A percentile compares a stretch with the other conserved stretches of the same genome.
Conservation (phyloP, 2,329 filamentous ascomycete genomes). For the Trichoderma sp. region DNA sequence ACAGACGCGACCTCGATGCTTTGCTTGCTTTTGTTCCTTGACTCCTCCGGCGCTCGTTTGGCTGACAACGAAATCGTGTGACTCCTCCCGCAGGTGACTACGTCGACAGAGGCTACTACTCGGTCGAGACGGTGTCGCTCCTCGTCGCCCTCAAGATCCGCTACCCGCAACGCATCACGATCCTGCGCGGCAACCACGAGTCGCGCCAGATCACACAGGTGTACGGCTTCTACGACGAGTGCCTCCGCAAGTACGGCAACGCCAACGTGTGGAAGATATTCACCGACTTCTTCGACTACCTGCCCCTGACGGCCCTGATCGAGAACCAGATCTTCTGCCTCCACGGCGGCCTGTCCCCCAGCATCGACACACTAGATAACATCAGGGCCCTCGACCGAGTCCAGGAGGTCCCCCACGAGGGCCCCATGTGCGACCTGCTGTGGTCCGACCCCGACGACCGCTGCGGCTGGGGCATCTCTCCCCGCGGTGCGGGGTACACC, state of each 20-base stretch:
- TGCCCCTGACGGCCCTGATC: constrained; percentile 94
- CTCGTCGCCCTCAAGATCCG: constrained; percentile 96
- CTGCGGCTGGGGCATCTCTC: constrained; percentile 94
- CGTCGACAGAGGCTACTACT: constrained; percentile 98
- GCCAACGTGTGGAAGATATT: constrained; percentile 99
- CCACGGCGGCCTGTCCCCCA: constrained; percentile 94
- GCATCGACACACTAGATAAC: constrained; percentile 92
- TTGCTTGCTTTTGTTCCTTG: not conserved
- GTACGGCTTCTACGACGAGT: constrained; percentile 99
- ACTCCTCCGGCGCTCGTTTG: not conserved
- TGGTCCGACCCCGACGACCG: constrained; percentile 98
- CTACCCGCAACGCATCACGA: constrained; percentile 96
- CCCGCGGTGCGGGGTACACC: constrained; percentile 90
- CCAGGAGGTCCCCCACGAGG: constrained; percentile 97
- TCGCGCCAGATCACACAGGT: constrained; percentile 98
- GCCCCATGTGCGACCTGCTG: constrained; percentile 95
- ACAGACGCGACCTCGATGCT: constrained; percentile 14
- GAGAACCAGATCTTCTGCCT: constrained; percentile 99
- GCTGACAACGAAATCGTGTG: constrained; percentile 1
- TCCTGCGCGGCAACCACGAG: constrained; percentile 98
- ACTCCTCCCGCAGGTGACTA: constrained; percentile 72
- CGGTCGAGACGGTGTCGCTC: constrained; percentile 95
- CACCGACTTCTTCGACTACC: constrained; percentile 97
- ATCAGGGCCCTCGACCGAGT: constrained; percentile 94
- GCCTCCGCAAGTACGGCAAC: constrained; percentile 97